Conservation (phyloP, 768 basidiomycete genomes). For the Guyanaporus albipodus region DNA sequence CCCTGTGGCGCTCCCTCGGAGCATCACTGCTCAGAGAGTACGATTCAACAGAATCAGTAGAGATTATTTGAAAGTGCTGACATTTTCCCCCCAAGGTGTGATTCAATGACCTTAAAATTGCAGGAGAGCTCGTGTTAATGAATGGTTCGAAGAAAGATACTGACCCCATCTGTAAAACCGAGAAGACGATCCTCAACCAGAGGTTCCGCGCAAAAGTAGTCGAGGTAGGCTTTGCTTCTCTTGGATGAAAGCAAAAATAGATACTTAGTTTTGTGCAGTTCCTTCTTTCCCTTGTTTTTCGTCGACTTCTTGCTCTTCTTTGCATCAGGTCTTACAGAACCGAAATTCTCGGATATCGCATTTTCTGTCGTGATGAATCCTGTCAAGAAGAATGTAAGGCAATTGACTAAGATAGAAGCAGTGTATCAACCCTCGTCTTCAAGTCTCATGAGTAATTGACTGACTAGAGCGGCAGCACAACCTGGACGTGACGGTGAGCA, state of each 20-base stretch:
- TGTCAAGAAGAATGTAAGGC: constrained; percentile 26
- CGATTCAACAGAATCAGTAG: not conserved
- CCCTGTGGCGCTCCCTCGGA: not conserved
- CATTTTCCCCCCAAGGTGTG: constrained; percentile 10
- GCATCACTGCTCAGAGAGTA: constrained; percentile 2
- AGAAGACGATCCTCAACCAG: constrained; percentile 58
- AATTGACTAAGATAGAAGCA: not conserved
- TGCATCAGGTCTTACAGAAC: constrained; percentile 37
- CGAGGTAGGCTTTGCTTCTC: constrained; percentile 45
- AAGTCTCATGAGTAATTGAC: constrained; percentile 63
- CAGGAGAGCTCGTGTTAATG: not conserved
- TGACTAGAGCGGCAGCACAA: constrained; percentile 49
- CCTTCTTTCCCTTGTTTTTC: constrained; percentile 44
- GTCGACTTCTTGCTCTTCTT: constrained; percentile 39
- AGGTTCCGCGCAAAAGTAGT: constrained; percentile 66
- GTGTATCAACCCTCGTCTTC: constrained; percentile 58
- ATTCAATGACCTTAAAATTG: constrained; percentile 8
- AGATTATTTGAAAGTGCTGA: constrained; percentile 1
- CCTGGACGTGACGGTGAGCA: constrained; percentile 34
- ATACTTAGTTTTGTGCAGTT: constrained; percentile 54
- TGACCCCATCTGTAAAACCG: constrained; percentile 55
- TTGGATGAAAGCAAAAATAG: constrained; percentile 50
- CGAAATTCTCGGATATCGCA: constrained; percentile 47
- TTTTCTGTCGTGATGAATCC: constrained; percentile 58
- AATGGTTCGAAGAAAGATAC: constrained; percentile 14